Conservation (phyloP, 2,329 filamentous ascomycete species). For the Amauroascus niger region DNA sequence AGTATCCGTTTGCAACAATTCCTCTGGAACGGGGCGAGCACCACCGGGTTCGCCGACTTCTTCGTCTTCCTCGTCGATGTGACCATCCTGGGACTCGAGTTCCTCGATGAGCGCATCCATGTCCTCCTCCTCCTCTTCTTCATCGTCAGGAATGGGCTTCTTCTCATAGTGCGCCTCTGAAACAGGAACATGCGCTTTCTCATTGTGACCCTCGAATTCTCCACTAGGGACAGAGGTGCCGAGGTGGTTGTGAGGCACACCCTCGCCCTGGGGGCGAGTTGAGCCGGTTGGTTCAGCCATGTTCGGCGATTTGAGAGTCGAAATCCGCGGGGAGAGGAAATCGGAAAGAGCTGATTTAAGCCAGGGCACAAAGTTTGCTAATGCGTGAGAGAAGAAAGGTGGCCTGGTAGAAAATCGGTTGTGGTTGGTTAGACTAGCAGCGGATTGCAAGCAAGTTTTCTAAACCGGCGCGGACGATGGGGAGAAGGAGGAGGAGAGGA, state of each 20-base stretch:
- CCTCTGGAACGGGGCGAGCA: conserved; percentile 56
- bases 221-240: conserved; percentile 20
- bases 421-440: neutral
- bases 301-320: neutral
- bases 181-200: conserved; percentile 11
- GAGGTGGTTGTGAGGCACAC: conserved; percentile 20
- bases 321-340: conserved; percentile 2
- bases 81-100: conserved; percentile 70
- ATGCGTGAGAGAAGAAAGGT: neutral
- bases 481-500: conserved; percentile 8
- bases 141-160: conserved; percentile 35
- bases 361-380: neutral
- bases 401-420: neutral
- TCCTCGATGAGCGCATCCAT: conserved; percentile 82
- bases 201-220: conserved; percentile 15
- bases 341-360: neutral
- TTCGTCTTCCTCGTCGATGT: conserved; percentile 54
- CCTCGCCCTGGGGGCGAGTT: conserved; percentile 16
- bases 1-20: conserved; percentile 67
- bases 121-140: conserved; percentile 69
- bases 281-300: conserved; percentile 17
- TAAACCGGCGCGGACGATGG: conserved; percentile 11
- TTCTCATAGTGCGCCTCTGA: conserved; percentile 15
- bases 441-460: neutral
- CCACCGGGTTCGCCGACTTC: conserved; percentile 45